A percentile compares a stretch with the other conserved stretches of the same genome.
Evolutionary conservation across 2,329 filamentous ascomycete genomes (phyloP).

Genomic region (Neodidymelliopsis sp.): DNA sequence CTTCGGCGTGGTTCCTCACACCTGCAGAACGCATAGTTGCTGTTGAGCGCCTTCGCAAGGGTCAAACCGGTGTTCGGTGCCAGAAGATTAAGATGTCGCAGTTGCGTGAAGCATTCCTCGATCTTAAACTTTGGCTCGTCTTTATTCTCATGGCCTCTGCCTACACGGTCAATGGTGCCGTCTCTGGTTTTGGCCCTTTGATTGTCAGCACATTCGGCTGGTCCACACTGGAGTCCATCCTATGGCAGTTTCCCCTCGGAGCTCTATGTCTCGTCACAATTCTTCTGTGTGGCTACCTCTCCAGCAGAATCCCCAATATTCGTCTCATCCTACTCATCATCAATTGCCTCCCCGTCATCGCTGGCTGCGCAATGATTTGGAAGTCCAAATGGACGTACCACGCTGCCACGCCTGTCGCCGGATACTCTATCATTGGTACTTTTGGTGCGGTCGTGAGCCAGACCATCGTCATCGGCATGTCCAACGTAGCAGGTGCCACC

Average conservation of each 20-base stretch:
- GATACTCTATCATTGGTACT: constrained; percentile 76
- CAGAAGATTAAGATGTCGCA: constrained; percentile 62
- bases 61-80: constrained; percentile 61
- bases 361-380: constrained; percentile 79
- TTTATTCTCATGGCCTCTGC: constrained; percentile 55
- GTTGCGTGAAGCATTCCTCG: constrained; percentile 56
- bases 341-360: constrained; percentile 76
- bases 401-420: constrained; percentile 70
- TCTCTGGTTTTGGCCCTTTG: constrained; percentile 49
- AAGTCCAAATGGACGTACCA: constrained; percentile 69
- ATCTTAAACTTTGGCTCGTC: constrained; percentile 54
- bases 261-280: constrained; percentile 73
- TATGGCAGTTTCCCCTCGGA: constrained; percentile 76
- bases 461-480: constrained; percentile 65
- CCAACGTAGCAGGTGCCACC: constrained; percentile 77
- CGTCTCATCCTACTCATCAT: constrained; percentile 70
- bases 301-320: constrained; percentile 66
- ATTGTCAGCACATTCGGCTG: constrained; percentile 54
- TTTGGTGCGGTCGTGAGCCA: constrained; percentile 74
- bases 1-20: constrained; percentile 73
- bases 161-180: constrained; percentile 64
- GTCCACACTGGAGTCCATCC: constrained; percentile 45
- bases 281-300: constrained; percentile 70
- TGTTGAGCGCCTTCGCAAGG: constrained; percentile 54
- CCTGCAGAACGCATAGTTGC: constrained; percentile 66